phyloP scores from a whole-genome alignment of 306 rosid species.

The Luffa aegyptiaca region DNA sequence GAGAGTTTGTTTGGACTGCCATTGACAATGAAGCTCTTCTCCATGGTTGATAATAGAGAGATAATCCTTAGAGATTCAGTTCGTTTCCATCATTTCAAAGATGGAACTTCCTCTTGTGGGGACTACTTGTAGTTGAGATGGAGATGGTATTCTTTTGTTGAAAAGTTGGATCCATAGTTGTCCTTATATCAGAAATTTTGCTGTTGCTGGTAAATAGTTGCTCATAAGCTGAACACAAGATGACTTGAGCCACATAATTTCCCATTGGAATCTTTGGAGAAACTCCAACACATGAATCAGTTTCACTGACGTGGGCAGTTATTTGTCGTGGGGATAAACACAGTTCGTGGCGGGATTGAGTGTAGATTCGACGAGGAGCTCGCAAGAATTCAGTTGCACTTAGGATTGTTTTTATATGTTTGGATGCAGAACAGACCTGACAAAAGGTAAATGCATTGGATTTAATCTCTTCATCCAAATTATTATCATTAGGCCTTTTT shows the following conservation, averaged over 20 bases:
- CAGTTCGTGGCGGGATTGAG: no score
- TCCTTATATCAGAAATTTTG: not conserved
- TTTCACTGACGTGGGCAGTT: no score
- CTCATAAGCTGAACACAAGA: no score
- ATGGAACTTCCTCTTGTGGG: constrained; percentile 47
- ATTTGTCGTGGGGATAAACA: no score
- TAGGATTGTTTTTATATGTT: not conserved
- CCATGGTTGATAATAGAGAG: constrained; percentile 38
- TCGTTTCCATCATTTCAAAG: constrained; percentile 51
- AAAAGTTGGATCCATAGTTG: not conserved
- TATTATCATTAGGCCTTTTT: not conserved
- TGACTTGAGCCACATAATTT: no score
- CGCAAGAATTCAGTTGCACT: not conserved
- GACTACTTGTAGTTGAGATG: constrained; percentile 39
- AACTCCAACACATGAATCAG: no score
- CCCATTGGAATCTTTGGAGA: no score
- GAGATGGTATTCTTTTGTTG: not conserved
- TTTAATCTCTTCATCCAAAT: not conserved
- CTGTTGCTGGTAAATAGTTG: no score
- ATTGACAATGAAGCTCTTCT: constrained; percentile 43
- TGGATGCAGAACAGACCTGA: not conserved
- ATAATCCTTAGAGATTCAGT: constrained; percentile 43
- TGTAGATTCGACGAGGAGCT: not conserved
- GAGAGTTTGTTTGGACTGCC: constrained; percentile 52
- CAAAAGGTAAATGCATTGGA: not conserved